Conservation (phyloP, 164 flowering plant species). For the Magnolia kwangsiensis region DNA sequence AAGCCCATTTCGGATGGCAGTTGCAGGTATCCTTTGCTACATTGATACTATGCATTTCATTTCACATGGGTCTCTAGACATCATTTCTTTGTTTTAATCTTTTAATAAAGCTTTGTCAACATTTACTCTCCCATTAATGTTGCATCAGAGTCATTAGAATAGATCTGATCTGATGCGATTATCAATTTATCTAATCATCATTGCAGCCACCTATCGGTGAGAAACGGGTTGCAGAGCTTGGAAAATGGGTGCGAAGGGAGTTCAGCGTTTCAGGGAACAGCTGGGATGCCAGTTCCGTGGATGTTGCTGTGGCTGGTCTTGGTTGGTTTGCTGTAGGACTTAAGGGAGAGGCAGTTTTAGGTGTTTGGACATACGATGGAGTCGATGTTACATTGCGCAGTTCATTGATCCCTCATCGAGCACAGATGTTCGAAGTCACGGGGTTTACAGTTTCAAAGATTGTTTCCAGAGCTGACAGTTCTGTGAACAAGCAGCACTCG, state of each 20-base stretch:
- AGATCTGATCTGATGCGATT: not conserved
- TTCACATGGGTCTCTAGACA: not conserved
- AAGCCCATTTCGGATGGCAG: conserved; percentile 81
- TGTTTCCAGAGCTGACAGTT: conserved; percentile 76
- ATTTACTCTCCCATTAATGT: not conserved
- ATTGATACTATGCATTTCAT: not conserved
- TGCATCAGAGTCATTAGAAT: not conserved
- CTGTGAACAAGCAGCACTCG: conserved; percentile 38
- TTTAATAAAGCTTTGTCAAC: not conserved
- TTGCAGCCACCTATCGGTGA: conserved; percentile 86
- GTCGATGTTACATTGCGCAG: conserved; percentile 62
- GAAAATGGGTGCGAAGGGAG: conserved; percentile 70
- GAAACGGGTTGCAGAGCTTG: conserved; percentile 69
- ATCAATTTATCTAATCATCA: conserved; percentile 12
- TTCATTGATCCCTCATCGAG: conserved; percentile 61
- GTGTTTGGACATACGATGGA: conserved; percentile 93
- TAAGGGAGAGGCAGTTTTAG: conserved; percentile 75
- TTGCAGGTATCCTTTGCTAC: conserved; percentile 57
- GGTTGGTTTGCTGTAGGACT: conserved; percentile 96
- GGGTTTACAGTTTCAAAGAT: conserved; percentile 87
- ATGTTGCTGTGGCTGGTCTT: conserved; percentile 83
- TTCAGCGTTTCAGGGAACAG: conserved; percentile 52
- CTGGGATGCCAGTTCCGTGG: conserved; percentile 84
- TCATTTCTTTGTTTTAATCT: not conserved
- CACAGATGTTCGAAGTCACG: conserved; percentile 58